Evolutionary conservation across 2,329 filamentous ascomycete genomes (phyloP).

Genomic region (Fusarium torreyae): DNA sequence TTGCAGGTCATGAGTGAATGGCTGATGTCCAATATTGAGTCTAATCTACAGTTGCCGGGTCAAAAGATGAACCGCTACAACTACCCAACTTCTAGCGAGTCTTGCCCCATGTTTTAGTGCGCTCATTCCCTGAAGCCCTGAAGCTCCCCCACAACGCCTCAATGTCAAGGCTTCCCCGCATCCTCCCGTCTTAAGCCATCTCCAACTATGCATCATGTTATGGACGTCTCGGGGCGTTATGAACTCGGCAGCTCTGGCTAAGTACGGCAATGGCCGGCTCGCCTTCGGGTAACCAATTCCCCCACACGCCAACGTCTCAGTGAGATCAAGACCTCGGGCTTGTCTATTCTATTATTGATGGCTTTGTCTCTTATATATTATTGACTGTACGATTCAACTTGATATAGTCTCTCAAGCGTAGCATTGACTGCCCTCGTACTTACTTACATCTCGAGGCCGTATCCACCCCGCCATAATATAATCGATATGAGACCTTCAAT

Average conservation of each 20-base stretch:
- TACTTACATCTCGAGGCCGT: not conserved
- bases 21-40: not conserved
- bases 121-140: slow-evolving; percentile 4
- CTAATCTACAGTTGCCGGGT: not conserved
- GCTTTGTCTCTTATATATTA: slow-evolving; percentile 4
- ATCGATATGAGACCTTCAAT: slow-evolving; percentile 41
- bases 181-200: slow-evolving; percentile 13
- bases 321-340: slow-evolving; percentile 6
- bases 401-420: not conserved
- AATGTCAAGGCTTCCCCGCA: slow-evolving; percentile 41
- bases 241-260: slow-evolving; percentile 48
- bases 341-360: not conserved
- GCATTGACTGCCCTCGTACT: not conserved
- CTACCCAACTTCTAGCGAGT: slow-evolving; percentile 9
- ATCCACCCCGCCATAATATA: not conserved
- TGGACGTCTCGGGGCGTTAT: slow-evolving; percentile 7
- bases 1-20: no score
- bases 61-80: not conserved
- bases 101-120: slow-evolving; percentile 35
- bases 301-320: slow-evolving; percentile 26
- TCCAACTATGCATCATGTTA: slow-evolving; percentile 16
- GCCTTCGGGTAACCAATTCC: slow-evolving; percentile 48
- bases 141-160: slow-evolving; percentile 16
- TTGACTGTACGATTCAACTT: not conserved
- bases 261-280: slow-evolving; percentile 58